phyloP scores from a whole-genome alignment of 495 filamentous ascomycete genomes.

The Penicillium bovifimosum region DNA sequence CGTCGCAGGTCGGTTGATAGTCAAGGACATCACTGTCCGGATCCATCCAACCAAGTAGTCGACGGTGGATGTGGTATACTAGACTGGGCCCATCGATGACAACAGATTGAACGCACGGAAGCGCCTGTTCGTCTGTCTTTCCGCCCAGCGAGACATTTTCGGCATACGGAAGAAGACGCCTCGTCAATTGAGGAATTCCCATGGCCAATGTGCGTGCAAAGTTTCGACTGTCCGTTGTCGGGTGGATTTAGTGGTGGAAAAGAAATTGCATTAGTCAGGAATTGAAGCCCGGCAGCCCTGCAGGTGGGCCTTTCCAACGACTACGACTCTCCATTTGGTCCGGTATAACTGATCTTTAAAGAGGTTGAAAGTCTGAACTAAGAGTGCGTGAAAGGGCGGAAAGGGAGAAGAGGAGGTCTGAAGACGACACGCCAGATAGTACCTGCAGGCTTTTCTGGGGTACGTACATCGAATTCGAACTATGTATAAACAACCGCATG shows the following conservation, averaged over 20 bases:
- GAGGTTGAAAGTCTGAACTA: no score
- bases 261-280: background rate
- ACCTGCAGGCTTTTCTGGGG: no score
- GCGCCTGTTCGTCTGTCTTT: background rate
- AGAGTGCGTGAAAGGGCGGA: no score
- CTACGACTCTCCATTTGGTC: no score
- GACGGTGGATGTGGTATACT: slow-evolving; percentile 61
- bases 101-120: slow-evolving; percentile 29
- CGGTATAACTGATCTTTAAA: no score
- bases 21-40: slow-evolving; percentile 39
- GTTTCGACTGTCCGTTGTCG: background rate
- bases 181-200: slow-evolving; percentile 65
- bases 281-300: background rate
- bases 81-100: slow-evolving; percentile 74
- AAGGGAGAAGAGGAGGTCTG: background rate
- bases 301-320: background rate
- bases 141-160: slow-evolving; percentile 37
- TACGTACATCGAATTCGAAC: background rate
- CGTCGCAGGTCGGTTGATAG: slow-evolving; percentile 53
- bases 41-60: slow-evolving; percentile 41
- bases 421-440: background rate
- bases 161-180: slow-evolving; percentile 54
- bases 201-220: slow-evolving; percentile 34
- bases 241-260: background rate
- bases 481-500: background rate